These are phyloP conservation scores for Fusarium palustre DNA, from an alignment of 2,329 filamentous ascomycete genomes.

Conservation along the genomic window DNA sequence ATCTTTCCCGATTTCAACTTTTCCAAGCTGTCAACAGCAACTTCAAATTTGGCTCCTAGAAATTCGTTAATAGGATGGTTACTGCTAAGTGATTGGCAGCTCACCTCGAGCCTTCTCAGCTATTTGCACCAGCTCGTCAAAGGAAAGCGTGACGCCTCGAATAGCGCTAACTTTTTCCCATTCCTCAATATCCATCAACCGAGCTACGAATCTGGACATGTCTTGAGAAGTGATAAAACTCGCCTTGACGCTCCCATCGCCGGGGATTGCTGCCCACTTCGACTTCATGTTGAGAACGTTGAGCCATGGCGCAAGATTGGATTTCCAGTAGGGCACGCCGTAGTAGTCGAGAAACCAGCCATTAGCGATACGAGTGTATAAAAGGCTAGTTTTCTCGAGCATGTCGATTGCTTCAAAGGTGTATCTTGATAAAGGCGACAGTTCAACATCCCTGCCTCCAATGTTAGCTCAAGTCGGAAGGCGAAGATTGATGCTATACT, in stretches of 20 bases:
- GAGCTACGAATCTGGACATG: conserved; percentile 29
- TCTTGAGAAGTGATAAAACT: conserved; percentile 43
- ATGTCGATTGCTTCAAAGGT: conserved; percentile 41
- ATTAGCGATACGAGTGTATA: conserved; percentile 36
- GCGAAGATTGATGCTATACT: neutral
- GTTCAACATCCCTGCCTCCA: conserved; percentile 21
- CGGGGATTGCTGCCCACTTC: conserved; percentile 41
- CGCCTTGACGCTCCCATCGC: conserved; percentile 19
- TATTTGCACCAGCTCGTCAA: conserved; percentile 21
- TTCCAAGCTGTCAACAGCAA: conserved; percentile 33
- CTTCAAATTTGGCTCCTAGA: conserved; percentile 28
- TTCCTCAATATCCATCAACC: conserved; percentile 28
- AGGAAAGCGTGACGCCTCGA: conserved; percentile 15
- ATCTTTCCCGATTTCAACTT: conserved; percentile 43
- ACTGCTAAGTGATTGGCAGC: rapidly evolving
- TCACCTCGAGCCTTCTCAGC: conserved; percentile 34
- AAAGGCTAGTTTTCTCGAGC: conserved; percentile 18
- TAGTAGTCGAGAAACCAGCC: conserved; percentile 48
- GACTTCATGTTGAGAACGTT: conserved; percentile 42
- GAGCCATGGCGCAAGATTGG: conserved; percentile 41
- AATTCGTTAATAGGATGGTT: rapidly evolving
- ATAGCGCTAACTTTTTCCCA: conserved; percentile 32
- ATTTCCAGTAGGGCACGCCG: conserved; percentile 40
- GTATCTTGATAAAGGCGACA: conserved; percentile 37
- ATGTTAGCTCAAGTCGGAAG: neutral